A percentile compares a stretch with the other conserved stretches of the same genome.
phyloP scores from a whole-genome alignment of 768 basidiomycete genomes.

The Boletus barrowsii region DNA sequence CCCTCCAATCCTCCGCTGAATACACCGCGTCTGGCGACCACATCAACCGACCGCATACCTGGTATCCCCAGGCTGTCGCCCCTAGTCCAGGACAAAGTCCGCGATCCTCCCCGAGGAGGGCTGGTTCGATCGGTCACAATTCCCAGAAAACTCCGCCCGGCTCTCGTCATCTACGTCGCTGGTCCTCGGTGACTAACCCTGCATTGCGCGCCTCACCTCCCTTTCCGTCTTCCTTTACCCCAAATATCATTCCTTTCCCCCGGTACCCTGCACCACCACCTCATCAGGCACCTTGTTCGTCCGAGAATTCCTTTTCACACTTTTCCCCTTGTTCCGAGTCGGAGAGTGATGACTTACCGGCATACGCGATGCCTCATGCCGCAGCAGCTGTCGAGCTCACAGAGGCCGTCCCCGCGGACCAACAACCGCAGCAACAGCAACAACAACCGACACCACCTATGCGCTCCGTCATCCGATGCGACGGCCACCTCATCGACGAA shows the following conservation, averaged over 20 bases:
- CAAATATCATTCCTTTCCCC: constrained; percentile 14
- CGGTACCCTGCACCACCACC: constrained; percentile 12
- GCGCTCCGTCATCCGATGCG: constrained; percentile 25
- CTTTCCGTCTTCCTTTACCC: constrained; percentile 11
- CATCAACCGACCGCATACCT: constrained; percentile 17
- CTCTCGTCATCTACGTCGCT: constrained; percentile 31
- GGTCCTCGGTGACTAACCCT: constrained; percentile 31
- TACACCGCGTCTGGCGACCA: constrained; percentile 13
- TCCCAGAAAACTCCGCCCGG: constrained; percentile 26
- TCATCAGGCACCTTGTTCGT: background rate
- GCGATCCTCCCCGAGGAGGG: constrained; percentile 32
- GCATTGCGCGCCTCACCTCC: constrained; percentile 23
- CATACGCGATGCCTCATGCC: constrained; percentile 15
- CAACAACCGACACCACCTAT: constrained; percentile 1
- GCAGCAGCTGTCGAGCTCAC: constrained; percentile 19
- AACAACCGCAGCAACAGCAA: background rate
- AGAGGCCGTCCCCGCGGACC: constrained; percentile 7
- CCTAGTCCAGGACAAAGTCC: constrained; percentile 26
- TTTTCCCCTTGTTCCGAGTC: constrained; percentile 24
- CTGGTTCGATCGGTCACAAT: constrained; percentile 31
- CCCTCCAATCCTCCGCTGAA: constrained; percentile 15
- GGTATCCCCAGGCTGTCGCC: constrained; percentile 18
- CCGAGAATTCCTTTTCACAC: constrained; percentile 12
- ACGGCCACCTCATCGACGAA: constrained; percentile 27
- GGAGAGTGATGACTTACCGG: constrained; percentile 18